A percentile compares a stretch with the other conserved stretches of the same genome.
phyloP scores from a whole-genome alignment of 129 eudicot genomes.

The Oenanthe sinensis region DNA sequence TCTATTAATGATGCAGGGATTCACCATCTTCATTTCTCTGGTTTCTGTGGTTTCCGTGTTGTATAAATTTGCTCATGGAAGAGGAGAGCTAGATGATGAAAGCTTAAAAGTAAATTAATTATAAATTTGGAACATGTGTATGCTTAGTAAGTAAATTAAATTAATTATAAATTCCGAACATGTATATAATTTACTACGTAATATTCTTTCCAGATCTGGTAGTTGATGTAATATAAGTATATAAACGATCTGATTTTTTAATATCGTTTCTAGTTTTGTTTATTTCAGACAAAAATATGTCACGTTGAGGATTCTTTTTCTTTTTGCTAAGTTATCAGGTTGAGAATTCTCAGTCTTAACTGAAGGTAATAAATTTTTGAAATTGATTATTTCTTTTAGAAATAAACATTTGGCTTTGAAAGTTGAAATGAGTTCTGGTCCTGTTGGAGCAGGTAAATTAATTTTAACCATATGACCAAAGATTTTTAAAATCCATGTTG shows the following conservation, averaged over 20 bases:
- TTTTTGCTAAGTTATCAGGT: too few relatives aligned
- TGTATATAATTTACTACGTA: not conserved
- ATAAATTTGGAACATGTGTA: not conserved
- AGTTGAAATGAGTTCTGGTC: too few relatives aligned
- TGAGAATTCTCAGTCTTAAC: too few relatives aligned
- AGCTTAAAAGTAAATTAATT: not conserved
- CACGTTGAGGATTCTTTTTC: not conserved
- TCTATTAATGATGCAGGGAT: not conserved
- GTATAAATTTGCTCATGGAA: constrained; percentile 2
- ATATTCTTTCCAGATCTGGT: not conserved
- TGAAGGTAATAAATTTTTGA: too few relatives aligned
- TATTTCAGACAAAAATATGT: not conserved
- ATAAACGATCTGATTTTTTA: not conserved
- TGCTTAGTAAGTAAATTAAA: not conserved
- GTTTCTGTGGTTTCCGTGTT: constrained; percentile 5
- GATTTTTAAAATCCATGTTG: too few relatives aligned
- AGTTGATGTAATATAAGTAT: not conserved
- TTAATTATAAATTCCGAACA: not conserved
- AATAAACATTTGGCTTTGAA: too few relatives aligned
- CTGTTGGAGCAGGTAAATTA: too few relatives aligned
- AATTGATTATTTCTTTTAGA: too few relatives aligned
- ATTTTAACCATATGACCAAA: too few relatives aligned
- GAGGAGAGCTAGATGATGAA: not conserved
- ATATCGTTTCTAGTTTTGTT: not conserved
- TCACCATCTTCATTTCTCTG: constrained; percentile 6